Conservation (phyloP, 2,329 filamentous ascomycete species). For the Alternaria incomplexa region DNA sequence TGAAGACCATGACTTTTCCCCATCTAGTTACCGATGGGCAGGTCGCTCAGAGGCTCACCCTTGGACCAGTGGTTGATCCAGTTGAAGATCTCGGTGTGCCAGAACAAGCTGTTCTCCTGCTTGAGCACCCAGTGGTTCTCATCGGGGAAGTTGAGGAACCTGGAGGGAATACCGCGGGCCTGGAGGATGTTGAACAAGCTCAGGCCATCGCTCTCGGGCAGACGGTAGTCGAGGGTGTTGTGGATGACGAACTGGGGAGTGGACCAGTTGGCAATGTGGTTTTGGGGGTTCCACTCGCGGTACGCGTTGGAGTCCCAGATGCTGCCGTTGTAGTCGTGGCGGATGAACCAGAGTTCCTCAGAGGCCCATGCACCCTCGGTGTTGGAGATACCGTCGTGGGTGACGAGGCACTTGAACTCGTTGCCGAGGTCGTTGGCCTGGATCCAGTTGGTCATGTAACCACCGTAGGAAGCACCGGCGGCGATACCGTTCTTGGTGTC, state of each 20-base stretch:
- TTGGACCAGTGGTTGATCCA: conserved; percentile 48
- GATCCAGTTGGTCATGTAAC: conserved; percentile 73
- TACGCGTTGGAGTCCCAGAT: conserved; percentile 51
- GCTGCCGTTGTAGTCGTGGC: conserved; percentile 52
- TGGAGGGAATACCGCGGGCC: conserved; percentile 74
- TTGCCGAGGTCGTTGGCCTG: conserved; percentile 83
- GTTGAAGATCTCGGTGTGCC: conserved; percentile 68
- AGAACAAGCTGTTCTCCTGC: conserved; percentile 88
- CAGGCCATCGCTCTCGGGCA: conserved; percentile 84
- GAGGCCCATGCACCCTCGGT: conserved; percentile 53
- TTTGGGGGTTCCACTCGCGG: conserved; percentile 63
- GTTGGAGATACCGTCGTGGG: conserved; percentile 84
- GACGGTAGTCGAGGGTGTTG: conserved; percentile 86
- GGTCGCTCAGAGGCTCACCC: conserved; percentile 36
- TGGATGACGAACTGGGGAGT: conserved; percentile 92
- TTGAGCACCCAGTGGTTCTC: conserved; percentile 85
- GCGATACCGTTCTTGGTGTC: conserved; percentile 75
- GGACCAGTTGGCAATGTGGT: conserved; percentile 70
- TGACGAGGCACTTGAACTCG: conserved; percentile 86
- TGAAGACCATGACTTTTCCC: background rate
- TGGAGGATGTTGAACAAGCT: conserved; percentile 87
- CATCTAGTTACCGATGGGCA: conserved; percentile 37
- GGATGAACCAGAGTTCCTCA: conserved; percentile 60
- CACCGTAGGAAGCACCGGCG: conserved; percentile 65
- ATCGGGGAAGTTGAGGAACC: conserved; percentile 80